A percentile compares a stretch with the other conserved stretches of the same genome.
Conservation (phyloP, 352 stramenopile species). For the Phytophthora hibernalis region DNA sequence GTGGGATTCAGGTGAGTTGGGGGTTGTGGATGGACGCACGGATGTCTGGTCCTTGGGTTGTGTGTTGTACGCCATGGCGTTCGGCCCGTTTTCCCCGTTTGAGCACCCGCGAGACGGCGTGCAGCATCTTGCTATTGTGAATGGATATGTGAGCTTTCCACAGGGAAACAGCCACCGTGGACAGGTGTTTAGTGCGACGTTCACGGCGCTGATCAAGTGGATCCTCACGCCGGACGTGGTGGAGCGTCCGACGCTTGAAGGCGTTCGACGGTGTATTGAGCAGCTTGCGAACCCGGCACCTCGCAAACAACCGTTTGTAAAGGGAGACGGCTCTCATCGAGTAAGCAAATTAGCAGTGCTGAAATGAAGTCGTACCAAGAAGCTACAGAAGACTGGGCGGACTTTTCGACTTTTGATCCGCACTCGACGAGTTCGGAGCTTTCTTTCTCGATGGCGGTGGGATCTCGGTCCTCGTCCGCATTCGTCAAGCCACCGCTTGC, state of each 20-base stretch:
- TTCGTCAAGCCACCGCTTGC: slow-evolving; percentile 7
- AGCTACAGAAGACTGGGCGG: slow-evolving; percentile 27
- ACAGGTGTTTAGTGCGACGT: slow-evolving; percentile 60
- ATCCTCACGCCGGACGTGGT: slow-evolving; percentile 72
- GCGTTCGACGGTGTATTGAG: slow-evolving; percentile 44
- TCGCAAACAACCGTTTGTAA: slow-evolving; percentile 16
- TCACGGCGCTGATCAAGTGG: slow-evolving; percentile 69
- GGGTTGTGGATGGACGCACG: slow-evolving; percentile 60
- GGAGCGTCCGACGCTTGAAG: slow-evolving; percentile 67
- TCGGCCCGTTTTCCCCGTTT: slow-evolving; percentile 90
- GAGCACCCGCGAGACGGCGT: slow-evolving; percentile 71
- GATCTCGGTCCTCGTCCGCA: slow-evolving; percentile 8
- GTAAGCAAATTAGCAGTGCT: slow-evolving; percentile 7
- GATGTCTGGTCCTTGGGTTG: slow-evolving; percentile 94
- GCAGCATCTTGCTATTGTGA: slow-evolving; percentile 63
- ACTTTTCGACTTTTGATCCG: slow-evolving; percentile 37
- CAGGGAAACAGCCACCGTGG: slow-evolving; percentile 23
- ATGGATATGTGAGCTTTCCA: slow-evolving; percentile 68
- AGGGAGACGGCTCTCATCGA: slow-evolving; percentile 13
- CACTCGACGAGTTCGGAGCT: slow-evolving; percentile 11
- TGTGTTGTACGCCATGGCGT: slow-evolving; percentile 92
- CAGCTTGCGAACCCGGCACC: slow-evolving; percentile 27
- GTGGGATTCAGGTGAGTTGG: slow-evolving; percentile 70
- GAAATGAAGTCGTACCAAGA: slow-evolving; percentile 6
- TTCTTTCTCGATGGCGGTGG: slow-evolving; percentile 12